Evolutionary conservation across 768 basidiomycete genomes (phyloP).

Genomic region (Sporobolomyces roseus): DNA sequence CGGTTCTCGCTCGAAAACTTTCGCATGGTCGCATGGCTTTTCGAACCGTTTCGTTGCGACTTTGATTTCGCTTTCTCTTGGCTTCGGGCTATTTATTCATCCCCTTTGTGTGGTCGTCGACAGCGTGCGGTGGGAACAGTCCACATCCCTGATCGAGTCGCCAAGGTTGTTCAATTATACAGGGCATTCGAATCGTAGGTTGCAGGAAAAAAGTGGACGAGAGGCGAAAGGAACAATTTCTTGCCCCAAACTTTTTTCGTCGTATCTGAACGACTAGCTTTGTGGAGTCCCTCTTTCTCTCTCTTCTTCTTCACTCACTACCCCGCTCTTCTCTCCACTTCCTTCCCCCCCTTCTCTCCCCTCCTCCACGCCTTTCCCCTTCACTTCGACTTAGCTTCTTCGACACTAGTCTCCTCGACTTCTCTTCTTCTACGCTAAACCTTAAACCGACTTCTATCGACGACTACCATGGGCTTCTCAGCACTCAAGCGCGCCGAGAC

Average conservation of each 20-base stretch:
- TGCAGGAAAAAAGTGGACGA: too few relatives aligned
- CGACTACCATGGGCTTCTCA: constrained; percentile 15
- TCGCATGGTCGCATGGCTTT: too few relatives aligned
- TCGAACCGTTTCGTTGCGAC: too few relatives aligned
- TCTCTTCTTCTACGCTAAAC: not conserved
- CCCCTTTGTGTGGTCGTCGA: too few relatives aligned
- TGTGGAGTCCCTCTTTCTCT: constrained; percentile 14
- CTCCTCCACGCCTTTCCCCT: not conserved
- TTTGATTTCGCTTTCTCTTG: too few relatives aligned
- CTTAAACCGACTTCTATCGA: not conserved
- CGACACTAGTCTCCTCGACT: not conserved
- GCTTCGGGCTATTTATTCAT: too few relatives aligned
- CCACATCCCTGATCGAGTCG: too few relatives aligned
- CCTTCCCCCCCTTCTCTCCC: not conserved
- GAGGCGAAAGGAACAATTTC: not conserved
- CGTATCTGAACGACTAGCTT: not conserved
- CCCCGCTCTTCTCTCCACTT: not conserved
- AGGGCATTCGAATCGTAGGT: too few relatives aligned
- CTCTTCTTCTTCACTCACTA: not conserved
- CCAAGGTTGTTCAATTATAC: too few relatives aligned
- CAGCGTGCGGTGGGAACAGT: too few relatives aligned
- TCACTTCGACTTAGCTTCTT: not conserved
- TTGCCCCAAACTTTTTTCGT: not conserved
- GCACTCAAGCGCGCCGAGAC: constrained; percentile 28
- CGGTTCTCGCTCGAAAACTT: too few relatives aligned